Evolutionary conservation across 1,139 yeast genomes (phyloP), one percentile per base, ranked within the genome.

Genomic region (Debaryomyces sp.): DNA sequence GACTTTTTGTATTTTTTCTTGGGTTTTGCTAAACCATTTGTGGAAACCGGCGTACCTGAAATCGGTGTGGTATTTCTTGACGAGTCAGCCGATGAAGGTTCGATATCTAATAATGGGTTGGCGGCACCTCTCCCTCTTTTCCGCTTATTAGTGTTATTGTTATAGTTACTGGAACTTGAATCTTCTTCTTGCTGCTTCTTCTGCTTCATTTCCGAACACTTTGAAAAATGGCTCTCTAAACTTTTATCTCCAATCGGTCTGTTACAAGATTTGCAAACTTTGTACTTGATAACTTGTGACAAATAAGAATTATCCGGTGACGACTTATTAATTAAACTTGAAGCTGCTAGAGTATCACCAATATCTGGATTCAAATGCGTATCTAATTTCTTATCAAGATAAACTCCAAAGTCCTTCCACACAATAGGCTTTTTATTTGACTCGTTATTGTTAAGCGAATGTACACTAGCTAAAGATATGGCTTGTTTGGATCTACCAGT

Each of bases 391-490:
- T 71, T 74, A 56, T 83, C 87, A 47, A 84, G 67, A 60, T 77
- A 82, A 26, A 73, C 78, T 5, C 88, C 88, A 43, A 84, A 70
- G 51, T 84, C 88, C 63, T 82, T 81, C 89, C 89, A 84, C 62
- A 70, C 68, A 37, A 68, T 59, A 10, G 65, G 58, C 49, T 54
- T 55, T 39, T 54, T 53, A 32, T 61, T 63, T 21, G 53, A 46
- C 27, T 60, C 56, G 46, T 38, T 46, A 44, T 50, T 43, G 39
- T 49, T 48, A 40, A 54, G 57, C 42, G 58, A 50, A 43, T 50
- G 45, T 30, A 59, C 52, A 47, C 56, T 51, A 49, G 54, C 56
- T 54, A 58, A 52, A 38, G 63, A 54, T 41, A 57, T 63, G 46
- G 67, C 64, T 61, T 68, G 71, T 53, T 65, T 64, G 27, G 72